Conservation (phyloP, 2,329 filamentous ascomycete species). For the Lojkania enalia region DNA sequence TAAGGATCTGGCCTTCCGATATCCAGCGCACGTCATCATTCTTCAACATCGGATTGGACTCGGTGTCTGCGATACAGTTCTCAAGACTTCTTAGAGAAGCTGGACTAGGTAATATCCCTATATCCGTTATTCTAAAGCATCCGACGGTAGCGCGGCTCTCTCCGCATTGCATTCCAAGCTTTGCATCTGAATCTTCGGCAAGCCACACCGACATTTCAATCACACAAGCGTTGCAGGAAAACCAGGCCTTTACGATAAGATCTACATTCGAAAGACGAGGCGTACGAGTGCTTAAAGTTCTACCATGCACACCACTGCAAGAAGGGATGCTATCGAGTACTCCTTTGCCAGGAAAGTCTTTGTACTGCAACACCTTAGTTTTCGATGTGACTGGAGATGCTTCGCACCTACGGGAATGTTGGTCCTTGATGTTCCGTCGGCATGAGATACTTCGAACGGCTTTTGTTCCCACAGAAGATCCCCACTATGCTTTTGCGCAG, state of each 20-base stretch:
- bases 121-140: conserved; percentile 71
- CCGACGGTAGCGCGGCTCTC: conserved; percentile 67
- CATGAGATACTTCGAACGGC: conserved; percentile 79
- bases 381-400: conserved; percentile 62
- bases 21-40: conserved; percentile 72
- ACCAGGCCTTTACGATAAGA: conserved; percentile 20
- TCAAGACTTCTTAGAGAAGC: conserved; percentile 59
- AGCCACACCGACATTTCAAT: background rate
- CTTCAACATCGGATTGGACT: conserved; percentile 78
- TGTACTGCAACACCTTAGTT: conserved; percentile 74
- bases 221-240: too few relatives aligned
- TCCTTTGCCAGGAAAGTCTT: conserved; percentile 46
- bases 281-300: conserved; percentile 56
- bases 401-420: conserved; percentile 59
- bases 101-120: conserved; percentile 57
- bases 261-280: conserved; percentile 16
- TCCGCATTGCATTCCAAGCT: too few relatives aligned
- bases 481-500: conserved; percentile 69
- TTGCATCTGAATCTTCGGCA: too few relatives aligned
- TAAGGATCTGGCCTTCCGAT: conserved; percentile 49
- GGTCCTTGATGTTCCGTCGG: conserved; percentile 64
- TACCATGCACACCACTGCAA: conserved; percentile 86
- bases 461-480: conserved; percentile 68
- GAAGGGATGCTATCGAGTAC: conserved; percentile 78
- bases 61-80: conserved; percentile 76